phyloP scores from a whole-genome alignment of 2,329 filamentous ascomycete genomes.

The Ilyonectria destructans region DNA sequence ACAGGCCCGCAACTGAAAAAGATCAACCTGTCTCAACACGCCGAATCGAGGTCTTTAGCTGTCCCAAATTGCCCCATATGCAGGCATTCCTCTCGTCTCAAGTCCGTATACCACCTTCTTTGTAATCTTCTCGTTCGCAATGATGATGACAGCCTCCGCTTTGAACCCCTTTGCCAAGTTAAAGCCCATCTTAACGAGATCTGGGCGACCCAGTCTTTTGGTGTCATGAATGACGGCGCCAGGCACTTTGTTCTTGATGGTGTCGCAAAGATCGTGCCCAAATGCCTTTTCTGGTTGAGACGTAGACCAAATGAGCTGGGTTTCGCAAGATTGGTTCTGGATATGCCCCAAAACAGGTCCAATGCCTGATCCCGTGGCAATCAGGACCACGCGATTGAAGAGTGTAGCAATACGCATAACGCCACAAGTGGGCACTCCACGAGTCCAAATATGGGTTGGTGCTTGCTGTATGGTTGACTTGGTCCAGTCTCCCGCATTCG shows the following conservation, averaged over 20 bases:
- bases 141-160: constrained; percentile 81
- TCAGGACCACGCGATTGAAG: constrained; percentile 77
- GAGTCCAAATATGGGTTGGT: constrained; percentile 76
- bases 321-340: constrained; percentile 63
- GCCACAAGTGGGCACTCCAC: constrained; percentile 77
- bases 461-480: constrained; percentile 73
- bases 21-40: no score
- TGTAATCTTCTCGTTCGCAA: constrained; percentile 80
- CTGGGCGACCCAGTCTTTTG: constrained; percentile 70
- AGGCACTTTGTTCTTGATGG: constrained; percentile 72
- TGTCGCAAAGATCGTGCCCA: constrained; percentile 69
- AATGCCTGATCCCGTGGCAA: constrained; percentile 83
- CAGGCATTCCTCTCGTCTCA: constrained; percentile 76
- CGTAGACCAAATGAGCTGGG: constrained; percentile 80
- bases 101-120: constrained; percentile 79
- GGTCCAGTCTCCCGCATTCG: constrained; percentile 85
- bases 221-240: constrained; percentile 80
- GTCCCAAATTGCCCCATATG: constrained; percentile 84
- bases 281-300: constrained; percentile 75
- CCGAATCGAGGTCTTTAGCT: constrained; percentile 47
- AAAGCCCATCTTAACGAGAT: constrained; percentile 66
- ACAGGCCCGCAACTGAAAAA: no score
- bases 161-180: constrained; percentile 71
- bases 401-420: constrained; percentile 78
- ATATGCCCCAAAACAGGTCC: constrained; percentile 77